Base-by-base conservation (phyloP, 2,329 filamentous ascomycete genomes). In the Parafenestella ontariensis region DNA sequence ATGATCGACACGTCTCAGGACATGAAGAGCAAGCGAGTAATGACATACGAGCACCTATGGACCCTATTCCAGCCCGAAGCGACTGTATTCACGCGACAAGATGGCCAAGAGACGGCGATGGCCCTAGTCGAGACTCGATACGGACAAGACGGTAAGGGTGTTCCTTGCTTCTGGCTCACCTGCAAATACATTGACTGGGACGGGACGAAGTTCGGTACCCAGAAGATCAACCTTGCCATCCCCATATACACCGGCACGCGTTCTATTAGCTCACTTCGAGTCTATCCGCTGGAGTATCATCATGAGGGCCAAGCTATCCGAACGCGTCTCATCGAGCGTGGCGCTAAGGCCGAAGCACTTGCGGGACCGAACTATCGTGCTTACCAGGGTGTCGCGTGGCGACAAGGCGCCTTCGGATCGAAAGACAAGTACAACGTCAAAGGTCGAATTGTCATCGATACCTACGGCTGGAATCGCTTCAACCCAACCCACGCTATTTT, bases 381-480 rank as follows among this genome's bases (percentile, higher is more conserved):
- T 1, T 85, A 85, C 58, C 74, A 79, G 24, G 82, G 82, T 5
- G 61, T 80, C 15, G 71, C 61, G 8, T 80, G 76, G 77, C 67
- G 66, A 23, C 62, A 72, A 5, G 72, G 73, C 5, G 57, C 66
- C 5, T 69, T 73, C 24, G 70, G 70, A 4, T 62, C 60, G 15
- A 74, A 69, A 54, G 75, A 79, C 56, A 78, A 78, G 54, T 77
- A 76, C 54, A 75, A 72, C 52, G 68, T 83, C 54, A 80, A 80
- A 52, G 79, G 80, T 28, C 52, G 64, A 36, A 78, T 85, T 23
- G 77, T 85, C 37, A 79, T 85, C 41, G 83, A 85, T 55, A 77
- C 78, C 0, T 77, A 81, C 29, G 82, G 81, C 33, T 84, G 49
- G 85, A 86, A 76, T 36, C 70, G 68, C 1, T 83, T 82, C 68